Evolutionary conservation across 2,329 filamentous ascomycete species (phyloP), one percentile per base, ranked within the genome.

Genomic region (Talaromyces pinophilus): DNA sequence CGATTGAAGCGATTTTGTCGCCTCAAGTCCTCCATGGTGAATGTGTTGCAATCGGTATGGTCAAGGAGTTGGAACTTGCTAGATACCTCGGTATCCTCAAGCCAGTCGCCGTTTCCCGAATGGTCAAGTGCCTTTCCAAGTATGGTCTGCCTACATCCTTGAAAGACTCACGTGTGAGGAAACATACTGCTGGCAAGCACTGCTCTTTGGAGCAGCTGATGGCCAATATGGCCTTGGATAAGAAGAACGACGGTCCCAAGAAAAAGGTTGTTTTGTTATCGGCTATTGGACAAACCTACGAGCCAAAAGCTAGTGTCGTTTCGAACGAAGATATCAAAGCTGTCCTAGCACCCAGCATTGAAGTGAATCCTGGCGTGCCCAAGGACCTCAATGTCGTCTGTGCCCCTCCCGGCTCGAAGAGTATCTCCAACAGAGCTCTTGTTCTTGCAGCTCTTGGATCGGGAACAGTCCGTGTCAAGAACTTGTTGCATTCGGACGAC

Each of bases 221-320:
- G 65, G 86, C 90, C 70, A 96, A 96, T 77, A 99, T 99, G 95
- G 93, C 91, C 0, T 90, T 99, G 8, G 95, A 99, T 81, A 99
- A 99, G 86, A 99, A 99, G 84, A 99, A 99, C 71, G 91, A 96
- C 54, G 95, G 95, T 1, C 87, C 87, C 67, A 93, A 94, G 79
- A 99, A 99, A 84, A 98, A 97, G 81, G 91, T 99, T 69, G 94
- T 97, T 6, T 86, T 99, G 7, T 84, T 99, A 11, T 93, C 93
- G 0, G 91, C 91, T 13, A 96, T 99, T 75, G 95, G 95, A 66
- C 88, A 90, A 73, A 96, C 93, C 0, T 81, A 94, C 74, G 95
- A 99, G 80, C 90, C 88, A 64, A 91, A 90, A 77, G 95, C 95
- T 33, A 97, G 90, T 71, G 88, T 92, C 10, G 93, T 98, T n/a